Conservation (phyloP, 2,329 filamentous ascomycete genomes). For the Venturia nashicola region DNA sequence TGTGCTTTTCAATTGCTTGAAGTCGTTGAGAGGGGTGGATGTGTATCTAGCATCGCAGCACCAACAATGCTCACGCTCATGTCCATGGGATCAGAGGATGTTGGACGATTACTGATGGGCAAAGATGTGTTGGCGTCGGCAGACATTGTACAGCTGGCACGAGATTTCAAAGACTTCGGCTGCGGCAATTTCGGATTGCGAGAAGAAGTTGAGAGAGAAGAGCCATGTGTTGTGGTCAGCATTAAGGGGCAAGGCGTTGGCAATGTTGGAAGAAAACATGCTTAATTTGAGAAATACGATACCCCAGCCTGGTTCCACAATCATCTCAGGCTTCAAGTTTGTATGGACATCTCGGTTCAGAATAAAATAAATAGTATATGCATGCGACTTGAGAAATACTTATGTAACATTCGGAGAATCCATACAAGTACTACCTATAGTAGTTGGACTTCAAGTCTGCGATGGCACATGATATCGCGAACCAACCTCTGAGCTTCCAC, state of each 20-base stretch:
- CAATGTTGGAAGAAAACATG: conserved; percentile 87
- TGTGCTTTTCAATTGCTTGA: conserved; percentile 87
- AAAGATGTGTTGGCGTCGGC: conserved; percentile 72
- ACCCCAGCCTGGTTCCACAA: background rate
- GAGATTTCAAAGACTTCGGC: conserved; percentile 81
- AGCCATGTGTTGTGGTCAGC: conserved; percentile 66
- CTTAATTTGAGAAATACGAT: conserved; percentile 15
- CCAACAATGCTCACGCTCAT: conserved; percentile 74
- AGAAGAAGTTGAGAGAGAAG: conserved; percentile 49
- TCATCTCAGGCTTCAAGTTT: background rate
- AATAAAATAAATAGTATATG: too few relatives aligned
- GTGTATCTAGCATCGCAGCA: conserved; percentile 59
- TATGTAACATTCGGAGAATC: too few relatives aligned
- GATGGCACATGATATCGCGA: background rate
- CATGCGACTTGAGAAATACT: too few relatives aligned
- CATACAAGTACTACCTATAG: too few relatives aligned
- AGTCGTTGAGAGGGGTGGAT: conserved; percentile 69
- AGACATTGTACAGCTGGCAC: conserved; percentile 64
- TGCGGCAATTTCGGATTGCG: conserved; percentile 83
- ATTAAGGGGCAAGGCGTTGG: conserved; percentile 89
- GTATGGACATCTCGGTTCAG: too few relatives aligned
- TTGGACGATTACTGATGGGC: conserved; percentile 73
- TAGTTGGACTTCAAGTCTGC: background rate
- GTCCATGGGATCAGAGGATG: conserved; percentile 96
- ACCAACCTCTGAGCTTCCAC: background rate